phyloP scores from a whole-genome alignment of 805 yeast genomes.

The Ogataea chonburiensis region DNA sequence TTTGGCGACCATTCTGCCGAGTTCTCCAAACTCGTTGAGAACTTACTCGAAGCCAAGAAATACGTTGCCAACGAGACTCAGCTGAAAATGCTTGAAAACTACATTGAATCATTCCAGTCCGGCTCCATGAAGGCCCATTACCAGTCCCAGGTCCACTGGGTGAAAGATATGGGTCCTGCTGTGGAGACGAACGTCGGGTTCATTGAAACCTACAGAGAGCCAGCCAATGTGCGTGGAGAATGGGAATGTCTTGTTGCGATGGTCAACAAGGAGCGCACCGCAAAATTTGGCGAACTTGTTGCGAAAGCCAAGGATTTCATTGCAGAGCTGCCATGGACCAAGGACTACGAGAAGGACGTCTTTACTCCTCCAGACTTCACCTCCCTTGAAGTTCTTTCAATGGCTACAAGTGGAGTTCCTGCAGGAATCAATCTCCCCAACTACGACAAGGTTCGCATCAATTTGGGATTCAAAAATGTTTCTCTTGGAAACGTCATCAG shows the following conservation, averaged over 20 bases:
- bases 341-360: constrained; percentile 73
- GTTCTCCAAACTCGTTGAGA: constrained; percentile 56
- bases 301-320: constrained; percentile 64
- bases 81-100: constrained; percentile 59
- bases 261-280: constrained; percentile 85
- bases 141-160: constrained; percentile 83
- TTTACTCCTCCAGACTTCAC: constrained; percentile 93
- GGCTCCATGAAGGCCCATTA: constrained; percentile 87
- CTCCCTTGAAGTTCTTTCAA: constrained; percentile 82
- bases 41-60: constrained; percentile 55
- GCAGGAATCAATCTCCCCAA: constrained; percentile 94
- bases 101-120: constrained; percentile 67
- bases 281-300: constrained; percentile 71
- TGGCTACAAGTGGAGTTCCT: constrained; percentile 88
- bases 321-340: constrained; percentile 71
- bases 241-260: constrained; percentile 92
- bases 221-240: constrained; percentile 88
- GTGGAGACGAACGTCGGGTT: constrained; percentile 85
- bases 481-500: constrained; percentile 82
- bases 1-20: constrained; percentile 80
- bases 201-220: constrained; percentile 91
- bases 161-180: constrained; percentile 76
- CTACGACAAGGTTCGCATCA: constrained; percentile 84
- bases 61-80: constrained; percentile 76
- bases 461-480: constrained; percentile 84